Conservation (phyloP, 352 stramenopile genomes). For the Halophytophthora batemanensis region DNA sequence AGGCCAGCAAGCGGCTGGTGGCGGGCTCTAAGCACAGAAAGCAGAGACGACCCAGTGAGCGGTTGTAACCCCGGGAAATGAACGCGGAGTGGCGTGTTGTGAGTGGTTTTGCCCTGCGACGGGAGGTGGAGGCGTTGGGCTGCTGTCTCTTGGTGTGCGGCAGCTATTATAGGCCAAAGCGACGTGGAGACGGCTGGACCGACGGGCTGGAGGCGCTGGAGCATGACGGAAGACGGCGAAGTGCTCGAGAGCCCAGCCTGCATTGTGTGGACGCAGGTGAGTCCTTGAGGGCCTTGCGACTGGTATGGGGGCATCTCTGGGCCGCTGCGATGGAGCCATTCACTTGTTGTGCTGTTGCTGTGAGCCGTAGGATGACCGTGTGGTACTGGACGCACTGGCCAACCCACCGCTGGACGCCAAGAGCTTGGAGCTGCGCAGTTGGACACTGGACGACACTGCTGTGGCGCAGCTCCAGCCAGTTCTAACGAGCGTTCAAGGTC, state of each 20-base stretch:
- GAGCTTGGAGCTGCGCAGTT: slow-evolving; percentile 26
- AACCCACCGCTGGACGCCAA: slow-evolving; percentile 13
- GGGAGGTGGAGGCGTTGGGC: no score
- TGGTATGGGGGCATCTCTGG: neutral
- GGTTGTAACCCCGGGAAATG: neutral
- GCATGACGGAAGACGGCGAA: no score
- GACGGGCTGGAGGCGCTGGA: no score
- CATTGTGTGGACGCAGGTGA: no score
- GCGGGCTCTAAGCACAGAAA: neutral
- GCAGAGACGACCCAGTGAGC: neutral
- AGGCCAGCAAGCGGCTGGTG: slow-evolving; percentile 9
- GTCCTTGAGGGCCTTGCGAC: no score
- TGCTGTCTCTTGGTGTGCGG: no score
- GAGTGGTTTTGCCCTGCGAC: no score
- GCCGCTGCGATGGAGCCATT: neutral
- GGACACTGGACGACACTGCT: slow-evolving; percentile 25
- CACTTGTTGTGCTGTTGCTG: neutral
- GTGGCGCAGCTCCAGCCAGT: slow-evolving; percentile 25
- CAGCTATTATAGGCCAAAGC: no score
- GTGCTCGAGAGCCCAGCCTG: no score
- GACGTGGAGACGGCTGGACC: no score
- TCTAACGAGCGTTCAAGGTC: slow-evolving; percentile 20
- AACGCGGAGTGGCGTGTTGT: no score
- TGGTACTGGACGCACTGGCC: slow-evolving; percentile 24
- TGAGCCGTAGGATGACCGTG: slow-evolving; percentile 9